These are phyloP conservation scores for Rhizoclosmatium sp. DNA, from an alignment of 192 early-diverging fungal species.

Conservation along the genomic window DNA sequence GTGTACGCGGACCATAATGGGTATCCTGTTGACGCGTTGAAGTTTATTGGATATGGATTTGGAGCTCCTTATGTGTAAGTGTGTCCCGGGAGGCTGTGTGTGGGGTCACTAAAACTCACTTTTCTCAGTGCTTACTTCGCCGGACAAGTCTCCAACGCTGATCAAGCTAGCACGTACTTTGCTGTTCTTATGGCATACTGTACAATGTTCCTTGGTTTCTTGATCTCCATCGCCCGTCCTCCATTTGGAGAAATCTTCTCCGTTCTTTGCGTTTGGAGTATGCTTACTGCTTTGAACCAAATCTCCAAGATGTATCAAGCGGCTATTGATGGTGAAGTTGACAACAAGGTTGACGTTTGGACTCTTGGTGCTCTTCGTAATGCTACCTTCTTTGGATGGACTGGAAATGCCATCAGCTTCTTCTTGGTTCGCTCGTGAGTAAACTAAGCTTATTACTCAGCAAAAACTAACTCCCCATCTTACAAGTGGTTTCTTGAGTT, in stretches of 20 bases:
- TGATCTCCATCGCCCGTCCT: conserved; percentile 22
- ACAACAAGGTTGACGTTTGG: conserved; percentile 29
- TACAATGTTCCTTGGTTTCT: conserved; percentile 26
- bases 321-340: conserved; percentile 42
- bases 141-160: conserved; percentile 18
- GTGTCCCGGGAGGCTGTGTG: not conserved
- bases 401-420: conserved; percentile 31
- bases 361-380: conserved; percentile 22
- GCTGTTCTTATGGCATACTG: conserved; percentile 5
- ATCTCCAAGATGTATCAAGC: conserved; percentile 25
- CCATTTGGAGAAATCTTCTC: conserved; percentile 38
- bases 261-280: not conserved
- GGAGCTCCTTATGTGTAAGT: conserved; percentile 24
- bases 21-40: conserved; percentile 25
- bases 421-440: conserved; percentile 26
- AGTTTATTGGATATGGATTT: conserved; percentile 39
- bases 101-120: not conserved
- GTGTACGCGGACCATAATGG: conserved; percentile 10
- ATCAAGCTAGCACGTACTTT: not conserved
- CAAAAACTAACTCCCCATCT: not conserved
- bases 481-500: conserved; percentile 26
- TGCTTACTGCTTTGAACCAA: conserved; percentile 2
- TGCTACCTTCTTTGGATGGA: conserved; percentile 21
- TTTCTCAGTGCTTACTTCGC: conserved; percentile 28
- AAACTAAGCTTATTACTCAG: not conserved